These are phyloP conservation scores for Phytophthora cryptogea DNA, from an alignment of 352 stramenopile genomes.

Conservation along the genomic window DNA sequence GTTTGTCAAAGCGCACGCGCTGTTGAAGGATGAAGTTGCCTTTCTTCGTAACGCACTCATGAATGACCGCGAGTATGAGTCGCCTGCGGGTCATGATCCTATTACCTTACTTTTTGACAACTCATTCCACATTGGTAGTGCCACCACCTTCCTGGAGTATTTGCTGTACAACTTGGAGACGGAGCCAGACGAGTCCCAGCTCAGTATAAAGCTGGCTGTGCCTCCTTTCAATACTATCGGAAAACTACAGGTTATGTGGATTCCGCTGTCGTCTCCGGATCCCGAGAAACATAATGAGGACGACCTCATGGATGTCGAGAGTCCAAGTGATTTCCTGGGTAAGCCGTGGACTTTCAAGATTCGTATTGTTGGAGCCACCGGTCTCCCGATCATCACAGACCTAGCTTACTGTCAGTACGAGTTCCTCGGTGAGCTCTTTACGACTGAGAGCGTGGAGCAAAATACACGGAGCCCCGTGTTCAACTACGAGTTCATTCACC, in stretches of 20 bases:
- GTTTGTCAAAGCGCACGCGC: conserved; percentile 88
- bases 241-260: conserved; percentile 91
- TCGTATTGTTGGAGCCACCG: conserved; percentile 80
- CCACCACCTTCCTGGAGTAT: conserved; percentile 93
- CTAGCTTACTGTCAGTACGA: conserved; percentile 94
- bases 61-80: conserved; percentile 87
- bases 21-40: conserved; percentile 87
- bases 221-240: conserved; percentile 94
- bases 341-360: conserved; percentile 92
- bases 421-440: conserved; percentile 92
- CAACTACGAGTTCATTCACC: conserved; percentile 90
- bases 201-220: conserved; percentile 91
- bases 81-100: conserved; percentile 86
- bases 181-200: conserved; percentile 87
- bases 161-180: conserved; percentile 93
- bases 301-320: conserved; percentile 75
- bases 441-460: conserved; percentile 91
- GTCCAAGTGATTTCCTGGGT: conserved; percentile 76
- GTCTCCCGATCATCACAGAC: conserved; percentile 89
- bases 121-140: conserved; percentile 91
- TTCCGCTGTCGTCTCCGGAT: conserved; percentile 80
- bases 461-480: conserved; percentile 88
- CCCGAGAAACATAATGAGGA: conserved; percentile 69
- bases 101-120: conserved; percentile 93
- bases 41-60: conserved; percentile 93